These are phyloP conservation scores for Cylindrodendrum hubeiense DNA, from an alignment of 2,329 filamentous ascomycete species.

Conservation along the genomic window DNA sequence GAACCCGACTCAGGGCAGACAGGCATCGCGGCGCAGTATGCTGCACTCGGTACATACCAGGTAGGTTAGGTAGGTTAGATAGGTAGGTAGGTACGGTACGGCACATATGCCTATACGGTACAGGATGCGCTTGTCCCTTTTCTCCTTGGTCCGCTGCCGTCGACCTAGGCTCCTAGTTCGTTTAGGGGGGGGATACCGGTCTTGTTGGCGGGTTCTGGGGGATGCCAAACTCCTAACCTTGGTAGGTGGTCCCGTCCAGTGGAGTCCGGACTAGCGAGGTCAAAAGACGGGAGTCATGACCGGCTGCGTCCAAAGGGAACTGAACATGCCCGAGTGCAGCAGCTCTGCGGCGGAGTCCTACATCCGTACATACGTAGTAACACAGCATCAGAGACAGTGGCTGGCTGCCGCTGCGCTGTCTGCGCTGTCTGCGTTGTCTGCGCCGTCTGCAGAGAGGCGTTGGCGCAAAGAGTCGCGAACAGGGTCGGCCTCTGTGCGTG, in stretches of 20 bases:
- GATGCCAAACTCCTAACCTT: too few relatives aligned
- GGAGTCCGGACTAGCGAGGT: slow-evolving; percentile 7
- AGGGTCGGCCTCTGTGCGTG: neutral
- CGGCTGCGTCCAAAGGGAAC: neutral
- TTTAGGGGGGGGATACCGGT: too few relatives aligned
- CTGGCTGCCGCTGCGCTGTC: neutral
- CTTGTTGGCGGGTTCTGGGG: too few relatives aligned
- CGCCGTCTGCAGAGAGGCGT: neutral
- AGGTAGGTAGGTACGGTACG: too few relatives aligned
- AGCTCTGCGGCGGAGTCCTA: too few relatives aligned
- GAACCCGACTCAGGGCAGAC: neutral
- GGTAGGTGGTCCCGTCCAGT: slow-evolving; percentile 1
- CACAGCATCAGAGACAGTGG: neutral
- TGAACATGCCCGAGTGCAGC: neutral
- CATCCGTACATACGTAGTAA: neutral
- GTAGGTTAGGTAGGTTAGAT: too few relatives aligned
- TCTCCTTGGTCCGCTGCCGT: slow-evolving; percentile 7
- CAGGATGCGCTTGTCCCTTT: slow-evolving; percentile 8
- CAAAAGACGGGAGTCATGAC: slow-evolving; percentile 13
- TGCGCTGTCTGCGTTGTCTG: too few relatives aligned
- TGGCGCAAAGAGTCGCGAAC: neutral
- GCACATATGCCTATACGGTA: neutral
- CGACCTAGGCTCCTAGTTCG: too few relatives aligned
- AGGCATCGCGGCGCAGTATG: neutral
- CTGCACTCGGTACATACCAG: too few relatives aligned